Conservation (phyloP, 2,329 filamentous ascomycete genomes). For the Stagonosporopsis cucurbitacearum region DNA sequence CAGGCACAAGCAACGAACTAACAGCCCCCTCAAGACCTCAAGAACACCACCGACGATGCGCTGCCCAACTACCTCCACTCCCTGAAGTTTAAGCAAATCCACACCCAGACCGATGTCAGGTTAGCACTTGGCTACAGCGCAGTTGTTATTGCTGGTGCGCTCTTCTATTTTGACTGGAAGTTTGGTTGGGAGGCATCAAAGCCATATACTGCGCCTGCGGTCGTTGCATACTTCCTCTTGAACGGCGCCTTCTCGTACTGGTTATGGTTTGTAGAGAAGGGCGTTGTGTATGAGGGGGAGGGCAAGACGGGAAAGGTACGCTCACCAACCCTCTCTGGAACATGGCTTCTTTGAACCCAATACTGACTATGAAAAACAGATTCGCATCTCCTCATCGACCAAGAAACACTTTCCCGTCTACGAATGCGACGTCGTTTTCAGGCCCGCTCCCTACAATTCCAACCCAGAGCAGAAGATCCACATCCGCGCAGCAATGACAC, state of each 20-base stretch:
- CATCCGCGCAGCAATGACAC: slow-evolving; percentile 69
- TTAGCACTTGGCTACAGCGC: slow-evolving; percentile 83
- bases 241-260: slow-evolving; percentile 82
- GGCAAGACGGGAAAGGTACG: slow-evolving; percentile 69
- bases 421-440: slow-evolving; percentile 70
- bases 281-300: slow-evolving; percentile 80
- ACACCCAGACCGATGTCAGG: slow-evolving; percentile 81
- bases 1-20: slow-evolving; percentile 15
- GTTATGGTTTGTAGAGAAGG: slow-evolving; percentile 83
- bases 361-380: slow-evolving; percentile 57
- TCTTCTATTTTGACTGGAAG: slow-evolving; percentile 91
- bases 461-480: slow-evolving; percentile 55
- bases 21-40: slow-evolving; percentile 73
- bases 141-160: slow-evolving; percentile 78
- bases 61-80: slow-evolving; percentile 91
- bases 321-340: neutral
- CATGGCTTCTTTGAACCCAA: neutral
- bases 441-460: slow-evolving; percentile 40
- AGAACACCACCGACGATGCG: slow-evolving; percentile 95
- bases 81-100: slow-evolving; percentile 82
- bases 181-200: slow-evolving; percentile 89
- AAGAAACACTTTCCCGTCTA: slow-evolving; percentile 86
- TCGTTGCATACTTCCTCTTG: slow-evolving; percentile 77
- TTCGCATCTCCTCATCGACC: slow-evolving; percentile 73
- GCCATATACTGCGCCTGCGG: slow-evolving; percentile 78